Conservation (phyloP, 106 monocot species). For the Chionographis japonica region DNA sequence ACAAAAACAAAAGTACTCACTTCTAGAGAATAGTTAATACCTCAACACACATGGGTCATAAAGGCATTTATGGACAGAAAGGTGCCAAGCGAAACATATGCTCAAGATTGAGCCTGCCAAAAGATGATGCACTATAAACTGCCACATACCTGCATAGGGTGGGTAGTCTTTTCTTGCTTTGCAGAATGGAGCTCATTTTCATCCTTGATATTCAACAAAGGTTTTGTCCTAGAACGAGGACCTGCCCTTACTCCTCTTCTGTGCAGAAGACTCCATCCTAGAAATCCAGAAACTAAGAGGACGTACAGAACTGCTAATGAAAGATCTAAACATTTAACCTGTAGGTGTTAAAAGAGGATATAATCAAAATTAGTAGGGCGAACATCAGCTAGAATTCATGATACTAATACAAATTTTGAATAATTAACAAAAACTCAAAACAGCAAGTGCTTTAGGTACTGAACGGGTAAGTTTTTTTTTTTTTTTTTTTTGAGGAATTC, state of each 20-base stretch:
- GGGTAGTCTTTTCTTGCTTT: slow-evolving; percentile 21
- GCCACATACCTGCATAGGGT: slow-evolving; percentile 32
- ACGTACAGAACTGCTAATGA: slow-evolving; percentile 57
- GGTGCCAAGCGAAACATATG: neutral
- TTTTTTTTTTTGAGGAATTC: no score
- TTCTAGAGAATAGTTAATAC: no score
- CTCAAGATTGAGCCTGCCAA: neutral
- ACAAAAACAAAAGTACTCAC: no score
- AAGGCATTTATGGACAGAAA: no score
- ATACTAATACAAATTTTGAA: neutral
- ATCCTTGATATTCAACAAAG: slow-evolving; percentile 21
- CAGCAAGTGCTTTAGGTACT: no score
- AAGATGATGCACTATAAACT: neutral
- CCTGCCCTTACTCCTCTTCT: slow-evolving; percentile 32
- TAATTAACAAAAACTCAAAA: neutral
- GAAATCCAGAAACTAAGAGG: slow-evolving; percentile 36
- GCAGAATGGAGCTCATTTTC: slow-evolving; percentile 34
- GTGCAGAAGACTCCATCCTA: slow-evolving; percentile 40
- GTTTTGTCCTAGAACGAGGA: slow-evolving; percentile 29
- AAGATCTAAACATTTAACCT: slow-evolving; percentile 86
- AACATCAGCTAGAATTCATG: neutral
- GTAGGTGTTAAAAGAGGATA: slow-evolving; percentile 17
- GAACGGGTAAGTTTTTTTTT: no score
- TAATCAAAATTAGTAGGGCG: neutral
- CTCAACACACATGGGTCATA: no score